These are phyloP conservation scores for Diaporthe longicolla DNA, from an alignment of 2,329 filamentous ascomycete genomes.

Conservation along the genomic window DNA sequence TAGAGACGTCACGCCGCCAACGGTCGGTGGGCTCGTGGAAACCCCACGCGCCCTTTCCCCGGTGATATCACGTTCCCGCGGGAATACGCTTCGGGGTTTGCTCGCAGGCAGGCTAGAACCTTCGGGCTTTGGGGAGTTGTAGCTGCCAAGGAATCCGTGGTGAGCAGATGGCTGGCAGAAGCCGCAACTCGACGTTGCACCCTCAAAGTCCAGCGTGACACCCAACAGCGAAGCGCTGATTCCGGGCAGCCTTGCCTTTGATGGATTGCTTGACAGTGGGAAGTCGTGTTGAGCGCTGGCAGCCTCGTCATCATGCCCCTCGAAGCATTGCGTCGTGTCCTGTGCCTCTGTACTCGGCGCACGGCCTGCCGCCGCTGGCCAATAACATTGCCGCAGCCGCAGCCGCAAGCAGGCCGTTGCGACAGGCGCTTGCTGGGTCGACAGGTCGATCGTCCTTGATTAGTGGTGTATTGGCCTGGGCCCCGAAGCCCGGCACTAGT, in stretches of 20 bases:
- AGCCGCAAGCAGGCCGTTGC: constrained; percentile 34
- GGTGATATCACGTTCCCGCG: constrained; percentile 21
- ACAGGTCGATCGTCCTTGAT: neutral
- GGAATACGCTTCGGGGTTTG: constrained; percentile 31
- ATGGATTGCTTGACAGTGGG: neutral
- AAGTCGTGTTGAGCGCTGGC: neutral
- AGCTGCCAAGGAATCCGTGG: constrained; percentile 14
- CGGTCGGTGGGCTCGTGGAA: neutral
- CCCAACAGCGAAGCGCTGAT: neutral
- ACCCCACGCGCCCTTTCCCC: neutral
- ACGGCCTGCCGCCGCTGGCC: constrained; percentile 4
- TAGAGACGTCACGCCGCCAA: neutral
- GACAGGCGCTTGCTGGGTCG: constrained; percentile 36
- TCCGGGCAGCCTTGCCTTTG: neutral
- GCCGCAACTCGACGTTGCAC: constrained; percentile 21
- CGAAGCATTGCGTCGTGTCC: neutral
- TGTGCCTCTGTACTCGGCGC: constrained; percentile 24
- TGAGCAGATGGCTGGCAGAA: constrained; percentile 28
- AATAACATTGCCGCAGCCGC: neutral
- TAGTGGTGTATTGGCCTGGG: constrained; percentile 1
- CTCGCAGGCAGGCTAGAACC: neutral
- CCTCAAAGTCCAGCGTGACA: neutral
- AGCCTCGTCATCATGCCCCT: neutral
- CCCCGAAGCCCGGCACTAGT: constrained; percentile 3
- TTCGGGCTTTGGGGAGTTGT: constrained; percentile 19